phyloP scores from a whole-genome alignment of 768 basidiomycete genomes.

The Lyophyllum semitale region DNA sequence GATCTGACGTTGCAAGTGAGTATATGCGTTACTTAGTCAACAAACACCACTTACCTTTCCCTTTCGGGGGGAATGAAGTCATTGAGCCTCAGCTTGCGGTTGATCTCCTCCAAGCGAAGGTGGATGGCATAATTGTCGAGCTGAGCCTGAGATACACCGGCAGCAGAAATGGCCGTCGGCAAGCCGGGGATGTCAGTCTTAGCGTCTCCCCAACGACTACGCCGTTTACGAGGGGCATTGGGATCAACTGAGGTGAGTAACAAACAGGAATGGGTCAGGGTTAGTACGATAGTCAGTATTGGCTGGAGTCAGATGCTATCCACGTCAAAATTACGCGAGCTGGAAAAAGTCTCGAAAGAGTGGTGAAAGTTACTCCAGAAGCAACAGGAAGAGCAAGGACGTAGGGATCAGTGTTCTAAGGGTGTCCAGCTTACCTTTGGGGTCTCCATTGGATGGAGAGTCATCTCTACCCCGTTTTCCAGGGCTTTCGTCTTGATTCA shows the following conservation, averaged over 20 bases:
- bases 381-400: conserved; percentile 11
- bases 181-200: conserved; percentile 90
- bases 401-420: conserved; percentile 13
- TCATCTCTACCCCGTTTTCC: conserved; percentile 70
- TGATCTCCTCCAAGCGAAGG: conserved; percentile 95
- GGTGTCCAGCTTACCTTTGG: conserved; percentile 68
- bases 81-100: conserved; percentile 89
- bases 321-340: conserved; percentile 23
- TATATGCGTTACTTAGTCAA: conserved; percentile 25
- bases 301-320: conserved; percentile 33
- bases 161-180: conserved; percentile 91
- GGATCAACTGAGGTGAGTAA: conserved; percentile 66
- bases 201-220: conserved; percentile 97
- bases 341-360: conserved; percentile 18
- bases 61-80: conserved; percentile 95
- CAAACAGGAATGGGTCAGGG: conserved; percentile 44
- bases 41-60: conserved; percentile 64
- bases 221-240: conserved; percentile 90
- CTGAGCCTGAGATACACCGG: conserved; percentile 93
- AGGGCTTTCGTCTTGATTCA: conserved; percentile 56
- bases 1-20: conserved; percentile 54
- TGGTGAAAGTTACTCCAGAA: conserved; percentile 22
- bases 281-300: conserved; percentile 61
- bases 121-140: conserved; percentile 98
- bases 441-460: conserved; percentile 58